Base-by-base conservation (phyloP, 345 rosid genomes). In the Citrus unshiu region DNA sequence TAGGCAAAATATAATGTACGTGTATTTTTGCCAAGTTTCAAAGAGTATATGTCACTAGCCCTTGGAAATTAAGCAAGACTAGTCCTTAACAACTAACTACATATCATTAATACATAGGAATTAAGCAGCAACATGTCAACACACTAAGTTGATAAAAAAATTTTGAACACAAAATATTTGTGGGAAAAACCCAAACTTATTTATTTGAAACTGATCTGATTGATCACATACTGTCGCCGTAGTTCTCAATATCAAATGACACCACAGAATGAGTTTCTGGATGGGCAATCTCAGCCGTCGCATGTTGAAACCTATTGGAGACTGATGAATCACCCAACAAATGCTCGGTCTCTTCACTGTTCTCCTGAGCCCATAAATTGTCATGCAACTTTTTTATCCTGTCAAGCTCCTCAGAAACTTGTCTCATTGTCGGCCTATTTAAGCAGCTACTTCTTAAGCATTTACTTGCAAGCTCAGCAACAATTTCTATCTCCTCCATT, bases 401-500 rank as follows among this genome's bases (percentile, higher is more conserved):
- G 4, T 40, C 65, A 2, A 80, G 72, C 58, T 70, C 76, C 64
- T 25, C 18, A 0, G 32, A 27, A 60, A 60, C 32, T 1, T 25
- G 5, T 19, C 12, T 9, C 63, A 73, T 73, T 13, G 70, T 35
- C 16, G 81, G 81, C 66, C 71, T 81, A 22, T 77, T 68, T 9
- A 46, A 0, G 2, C 75, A 75, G 1, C 75, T 67, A 2, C 30
- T 21, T 7, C 61, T 43, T 4, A 82, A 12, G 76, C 84, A 82
- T 74, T 32, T 21, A 25, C 37, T 74, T 4, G 51, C 71, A 13
- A 83, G 18, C 69, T 79, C 80, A 1, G 83, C 83, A 7, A 81
- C 70, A 10, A 4, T 56, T 68, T 76, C 73, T 67, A 84, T 46
- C 74, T 81, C 84, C 61, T 81, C 82, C 65, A 59, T 72, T 40